phyloP scores from a whole-genome alignment of 1,139 yeast genomes.

The Candida glucosophila region DNA sequence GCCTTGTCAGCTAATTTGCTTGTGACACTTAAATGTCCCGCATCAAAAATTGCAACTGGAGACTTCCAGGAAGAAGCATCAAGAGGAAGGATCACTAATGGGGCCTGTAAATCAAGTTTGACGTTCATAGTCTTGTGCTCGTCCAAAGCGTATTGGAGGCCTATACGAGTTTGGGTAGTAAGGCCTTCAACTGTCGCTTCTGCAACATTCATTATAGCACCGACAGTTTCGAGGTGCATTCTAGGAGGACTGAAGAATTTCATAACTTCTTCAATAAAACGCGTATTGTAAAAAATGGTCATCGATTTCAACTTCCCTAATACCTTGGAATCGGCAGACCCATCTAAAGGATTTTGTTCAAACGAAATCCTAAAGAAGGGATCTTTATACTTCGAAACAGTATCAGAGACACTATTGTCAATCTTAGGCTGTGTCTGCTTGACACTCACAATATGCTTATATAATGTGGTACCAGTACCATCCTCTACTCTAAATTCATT shows the following conservation, averaged over 20 bases:
- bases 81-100: constrained; percentile 80
- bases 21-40: constrained; percentile 83
- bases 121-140: constrained; percentile 88
- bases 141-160: constrained; percentile 85
- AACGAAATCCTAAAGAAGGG: constrained; percentile 80
- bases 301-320: constrained; percentile 73
- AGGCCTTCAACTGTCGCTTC: constrained; percentile 91
- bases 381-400: constrained; percentile 13
- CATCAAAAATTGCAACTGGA: constrained; percentile 88
- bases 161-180: constrained; percentile 82
- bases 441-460: constrained; percentile 84
- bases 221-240: constrained; percentile 79
- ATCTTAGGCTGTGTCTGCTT: constrained; percentile 43
- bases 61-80: constrained; percentile 75
- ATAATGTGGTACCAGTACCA: constrained; percentile 65
- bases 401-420: constrained; percentile 8
- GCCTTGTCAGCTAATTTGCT: constrained; percentile 76
- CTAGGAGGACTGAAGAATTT: constrained; percentile 82
- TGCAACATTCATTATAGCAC: constrained; percentile 90
- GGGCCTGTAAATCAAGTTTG: constrained; percentile 86
- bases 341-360: constrained; percentile 82
- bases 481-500: constrained; percentile 83
- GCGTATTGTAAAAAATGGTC: constrained; percentile 82
- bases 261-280: constrained; percentile 66
- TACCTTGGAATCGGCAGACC: constrained; percentile 70